Evolutionary conservation across 2,329 filamentous ascomycete genomes (phyloP).

Genomic region (Ilyonectria robusta): DNA sequence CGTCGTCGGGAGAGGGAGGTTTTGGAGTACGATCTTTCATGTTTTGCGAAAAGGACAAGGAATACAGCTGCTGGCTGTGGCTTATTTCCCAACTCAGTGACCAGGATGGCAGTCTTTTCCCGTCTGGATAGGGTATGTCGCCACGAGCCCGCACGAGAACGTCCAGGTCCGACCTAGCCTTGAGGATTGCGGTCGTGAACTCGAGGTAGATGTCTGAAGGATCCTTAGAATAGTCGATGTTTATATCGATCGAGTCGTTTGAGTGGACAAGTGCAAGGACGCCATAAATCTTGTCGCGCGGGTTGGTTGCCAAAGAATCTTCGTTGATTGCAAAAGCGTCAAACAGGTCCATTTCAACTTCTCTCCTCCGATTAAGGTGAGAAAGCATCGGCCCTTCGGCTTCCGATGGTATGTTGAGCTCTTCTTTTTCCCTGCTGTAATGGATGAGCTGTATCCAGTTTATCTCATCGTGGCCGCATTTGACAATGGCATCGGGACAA

Average conservation of each 20-base stretch:
- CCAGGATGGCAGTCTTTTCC: not conserved
- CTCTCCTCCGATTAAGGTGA: not conserved
- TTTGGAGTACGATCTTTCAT: not conserved
- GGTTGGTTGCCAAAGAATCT: not conserved
- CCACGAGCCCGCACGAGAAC: not conserved
- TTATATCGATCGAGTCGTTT: not conserved
- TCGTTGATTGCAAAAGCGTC: not conserved
- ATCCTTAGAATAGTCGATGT: not conserved
- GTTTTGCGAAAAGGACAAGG: not conserved
- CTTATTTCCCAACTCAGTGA: not conserved
- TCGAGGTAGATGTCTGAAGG: not conserved
- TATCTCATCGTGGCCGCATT: not conserved
- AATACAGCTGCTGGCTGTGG: not conserved
- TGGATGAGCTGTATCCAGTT: not conserved
- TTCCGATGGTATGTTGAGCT: not conserved
- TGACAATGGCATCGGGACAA: not conserved
- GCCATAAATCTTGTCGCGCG: not conserved
- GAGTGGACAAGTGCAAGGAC: not conserved
- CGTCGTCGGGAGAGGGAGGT: not conserved
- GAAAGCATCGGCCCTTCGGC: not conserved
- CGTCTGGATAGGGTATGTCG: not conserved
- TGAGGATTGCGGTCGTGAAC: not conserved
- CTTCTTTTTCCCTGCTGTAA: not conserved
- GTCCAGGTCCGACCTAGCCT: not conserved
- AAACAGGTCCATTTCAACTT: not conserved